A percentile compares a stretch with the other conserved stretches of the same genome.
phyloP scores from a whole-genome alignment of 1,284 basidiomycete genomes.

The Trichosporon sp. region DNA sequence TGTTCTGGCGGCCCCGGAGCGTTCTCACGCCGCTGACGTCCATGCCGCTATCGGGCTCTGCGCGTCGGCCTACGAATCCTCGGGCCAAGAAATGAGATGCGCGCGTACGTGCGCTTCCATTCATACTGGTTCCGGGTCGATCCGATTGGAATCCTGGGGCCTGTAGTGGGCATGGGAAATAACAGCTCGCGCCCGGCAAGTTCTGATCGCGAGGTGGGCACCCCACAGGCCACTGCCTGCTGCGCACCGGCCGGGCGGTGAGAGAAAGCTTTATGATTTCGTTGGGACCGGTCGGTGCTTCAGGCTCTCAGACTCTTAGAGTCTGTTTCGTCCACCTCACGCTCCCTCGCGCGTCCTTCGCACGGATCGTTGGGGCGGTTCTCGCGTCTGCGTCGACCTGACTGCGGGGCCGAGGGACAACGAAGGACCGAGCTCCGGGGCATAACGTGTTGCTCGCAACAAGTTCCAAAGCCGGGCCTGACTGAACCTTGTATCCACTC shows the following conservation, averaged over 20 bases:
- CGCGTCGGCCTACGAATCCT: background rate
- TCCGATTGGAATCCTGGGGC: conserved; percentile 1
- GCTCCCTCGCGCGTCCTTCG: background rate
- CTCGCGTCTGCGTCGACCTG: background rate
- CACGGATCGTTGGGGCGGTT: background rate
- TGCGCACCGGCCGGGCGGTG: background rate
- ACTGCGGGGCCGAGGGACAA: background rate
- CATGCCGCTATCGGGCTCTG: background rate
- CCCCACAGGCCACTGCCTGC: background rate
- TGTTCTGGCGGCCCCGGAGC: background rate
- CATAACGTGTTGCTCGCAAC: background rate
- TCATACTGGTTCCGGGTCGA: background rate
- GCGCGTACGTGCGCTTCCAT: conserved; percentile 3
- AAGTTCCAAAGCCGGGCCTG: background rate
- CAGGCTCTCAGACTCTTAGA: conserved; percentile 5
- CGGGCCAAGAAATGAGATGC: background rate
- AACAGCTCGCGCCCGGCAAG: background rate
- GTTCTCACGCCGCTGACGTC: conserved; percentile 6
- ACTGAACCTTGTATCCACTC: background rate
- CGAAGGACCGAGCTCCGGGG: background rate
- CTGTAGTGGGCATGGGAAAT: background rate
- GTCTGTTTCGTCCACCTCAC: background rate
- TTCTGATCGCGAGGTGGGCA: background rate
- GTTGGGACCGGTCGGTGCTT: conserved; percentile 10
- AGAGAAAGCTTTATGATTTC: conserved; percentile 15